These are phyloP conservation scores for Aspergillus sp. DNA, from an alignment of 2,329 filamentous ascomycete species.

Conservation along the genomic window DNA sequence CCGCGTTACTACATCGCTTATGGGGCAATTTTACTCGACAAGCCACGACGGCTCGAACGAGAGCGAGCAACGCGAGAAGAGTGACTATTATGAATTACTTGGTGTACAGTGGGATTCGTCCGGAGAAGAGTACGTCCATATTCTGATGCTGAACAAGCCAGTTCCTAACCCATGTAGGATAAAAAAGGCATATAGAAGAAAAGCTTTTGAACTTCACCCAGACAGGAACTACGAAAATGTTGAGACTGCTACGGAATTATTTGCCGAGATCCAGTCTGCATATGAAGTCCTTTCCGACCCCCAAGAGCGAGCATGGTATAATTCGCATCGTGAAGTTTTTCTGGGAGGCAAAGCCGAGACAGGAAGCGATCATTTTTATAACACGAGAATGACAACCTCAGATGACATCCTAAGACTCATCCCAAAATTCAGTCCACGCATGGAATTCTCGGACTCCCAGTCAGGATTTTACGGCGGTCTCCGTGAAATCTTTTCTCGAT, in stretches of 20 bases:
- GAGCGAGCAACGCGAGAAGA: conserved; percentile 18
- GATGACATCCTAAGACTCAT: conserved; percentile 73
- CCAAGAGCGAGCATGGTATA: conserved; percentile 95
- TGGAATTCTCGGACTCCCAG: conserved; percentile 72
- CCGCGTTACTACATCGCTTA: conserved; percentile 7
- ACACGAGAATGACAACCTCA: conserved; percentile 67
- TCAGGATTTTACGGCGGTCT: conserved; percentile 79
- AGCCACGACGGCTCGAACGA: conserved; percentile 13
- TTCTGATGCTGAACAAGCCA: conserved; percentile 2
- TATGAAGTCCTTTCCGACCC: conserved; percentile 95
- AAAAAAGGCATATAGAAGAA: conserved; percentile 84
- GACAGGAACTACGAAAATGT: conserved; percentile 86
- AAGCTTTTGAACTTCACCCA: conserved; percentile 87
- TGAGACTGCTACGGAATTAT: conserved; percentile 72
- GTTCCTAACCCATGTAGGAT: conserved; percentile 49
- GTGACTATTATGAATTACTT: conserved; percentile 66
- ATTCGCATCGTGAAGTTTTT: conserved; percentile 83
- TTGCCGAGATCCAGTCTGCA: conserved; percentile 85
- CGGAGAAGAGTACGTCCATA: conserved; percentile 62
- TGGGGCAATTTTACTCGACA: conserved; percentile 41
- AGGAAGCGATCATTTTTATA: conserved; percentile 52
- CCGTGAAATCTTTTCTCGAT: conserved; percentile 65
- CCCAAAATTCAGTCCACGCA: conserved; percentile 66
- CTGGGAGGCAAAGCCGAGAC: conserved; percentile 53
- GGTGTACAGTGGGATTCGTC: conserved; percentile 63